phyloP scores from a whole-genome alignment of 2,329 filamentous ascomycete genomes.

The Aspergillus clavatus region DNA sequence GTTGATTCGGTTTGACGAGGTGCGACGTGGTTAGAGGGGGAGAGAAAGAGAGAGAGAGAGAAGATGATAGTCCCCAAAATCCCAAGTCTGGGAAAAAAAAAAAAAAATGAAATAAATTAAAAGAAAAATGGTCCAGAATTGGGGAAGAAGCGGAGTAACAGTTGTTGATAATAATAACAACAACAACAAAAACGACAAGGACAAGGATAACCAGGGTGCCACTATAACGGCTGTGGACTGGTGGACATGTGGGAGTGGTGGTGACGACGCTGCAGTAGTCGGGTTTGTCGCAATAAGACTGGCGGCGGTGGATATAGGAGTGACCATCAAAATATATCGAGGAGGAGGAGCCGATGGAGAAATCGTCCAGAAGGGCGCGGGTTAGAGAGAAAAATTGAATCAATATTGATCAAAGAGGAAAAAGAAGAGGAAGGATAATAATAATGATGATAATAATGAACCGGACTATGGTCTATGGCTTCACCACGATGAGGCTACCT shows the following conservation, averaged over 20 bases:
- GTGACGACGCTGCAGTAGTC: background rate
- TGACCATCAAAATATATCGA: background rate
- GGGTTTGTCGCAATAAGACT: background rate
- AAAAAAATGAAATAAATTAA: too few species aligned
- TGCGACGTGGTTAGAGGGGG: too few species aligned
- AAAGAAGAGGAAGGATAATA: background rate
- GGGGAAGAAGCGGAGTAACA: background rate
- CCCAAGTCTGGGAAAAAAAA: background rate
- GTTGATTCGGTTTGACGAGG: too few species aligned
- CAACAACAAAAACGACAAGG: background rate
- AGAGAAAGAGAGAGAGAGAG: background rate
- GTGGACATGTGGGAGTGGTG: background rate
- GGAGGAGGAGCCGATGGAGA: background rate
- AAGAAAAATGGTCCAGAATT: too few species aligned
- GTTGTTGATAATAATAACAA: too few species aligned
- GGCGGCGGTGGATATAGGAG: background rate
- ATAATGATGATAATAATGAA: background rate
- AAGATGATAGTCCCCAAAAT: background rate
- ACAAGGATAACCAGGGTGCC: background rate
- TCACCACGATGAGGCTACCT: background rate
- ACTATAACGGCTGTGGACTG: background rate
- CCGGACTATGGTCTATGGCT: background rate
- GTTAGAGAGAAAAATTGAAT: too few species aligned
- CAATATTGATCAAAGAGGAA: background rate
- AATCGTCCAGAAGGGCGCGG: too few species aligned